These are phyloP conservation scores for Cyclostephanos tholiformis DNA, from an alignment of 108 stramenopile genomes.

Conservation along the genomic window DNA sequence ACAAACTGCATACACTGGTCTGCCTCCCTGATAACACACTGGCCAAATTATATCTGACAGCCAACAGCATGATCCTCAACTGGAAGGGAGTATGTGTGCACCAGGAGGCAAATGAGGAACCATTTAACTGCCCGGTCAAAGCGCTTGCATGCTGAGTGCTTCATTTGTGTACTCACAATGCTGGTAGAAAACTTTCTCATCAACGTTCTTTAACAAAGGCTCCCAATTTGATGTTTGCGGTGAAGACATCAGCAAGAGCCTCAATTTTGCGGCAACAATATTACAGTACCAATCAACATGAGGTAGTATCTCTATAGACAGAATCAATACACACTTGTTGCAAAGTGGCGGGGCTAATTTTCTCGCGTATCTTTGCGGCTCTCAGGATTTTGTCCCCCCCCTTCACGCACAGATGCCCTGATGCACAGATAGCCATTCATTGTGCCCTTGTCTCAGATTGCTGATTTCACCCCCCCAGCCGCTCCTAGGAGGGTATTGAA, in stretches of 20 bases:
- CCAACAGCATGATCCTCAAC: background rate
- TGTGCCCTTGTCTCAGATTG: too few relatives aligned
- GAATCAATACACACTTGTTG: conserved; percentile 9
- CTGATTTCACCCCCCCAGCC: too few relatives aligned
- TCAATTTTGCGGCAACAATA: conserved; percentile 3
- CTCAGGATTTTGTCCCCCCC: too few relatives aligned
- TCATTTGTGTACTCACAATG: background rate
- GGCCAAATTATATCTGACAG: background rate
- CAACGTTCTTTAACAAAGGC: background rate
- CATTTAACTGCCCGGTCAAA: background rate
- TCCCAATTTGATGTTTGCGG: background rate
- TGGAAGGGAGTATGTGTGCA: conserved; percentile 14
- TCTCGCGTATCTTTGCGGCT: too few relatives aligned
- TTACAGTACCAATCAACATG: background rate
- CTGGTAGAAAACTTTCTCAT: background rate
- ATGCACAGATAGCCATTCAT: too few relatives aligned
- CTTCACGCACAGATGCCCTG: too few relatives aligned
- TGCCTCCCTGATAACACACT: background rate
- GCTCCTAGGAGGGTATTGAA: too few relatives aligned
- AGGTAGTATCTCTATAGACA: conserved; percentile 4
- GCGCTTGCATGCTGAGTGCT: background rate
- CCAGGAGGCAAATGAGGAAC: background rate
- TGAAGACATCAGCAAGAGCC: background rate
- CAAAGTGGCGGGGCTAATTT: conserved; percentile 7
- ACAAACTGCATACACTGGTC: background rate